Evolutionary conservation across 2,329 filamentous ascomycete species (phyloP), one percentile per base, ranked within the genome.

Genomic region (Ophiosphaerella narmari): DNA sequence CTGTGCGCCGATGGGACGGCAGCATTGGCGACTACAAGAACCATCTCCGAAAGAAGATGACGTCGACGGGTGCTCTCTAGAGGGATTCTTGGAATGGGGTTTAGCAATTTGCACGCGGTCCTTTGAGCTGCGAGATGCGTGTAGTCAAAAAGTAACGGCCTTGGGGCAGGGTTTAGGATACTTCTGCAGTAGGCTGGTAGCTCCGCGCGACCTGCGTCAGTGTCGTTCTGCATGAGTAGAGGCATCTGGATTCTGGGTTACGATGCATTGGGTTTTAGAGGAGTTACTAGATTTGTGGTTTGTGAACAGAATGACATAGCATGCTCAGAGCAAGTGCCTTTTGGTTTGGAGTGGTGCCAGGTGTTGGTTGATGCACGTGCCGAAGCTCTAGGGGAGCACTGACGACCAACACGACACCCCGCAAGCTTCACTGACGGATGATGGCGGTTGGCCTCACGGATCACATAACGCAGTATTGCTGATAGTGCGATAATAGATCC

Each of bases 41-140:
- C 80, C 86, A 97, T 79, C 84, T 99, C 70, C 88, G 93, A 74
- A 97, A 97, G 87, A 97, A 97, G 90, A 99, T 99, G 94, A 80
- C 96, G 71, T 84, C 85, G 39, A 79, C 85, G 48, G 93, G 93
- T 75, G 90, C 90, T 62, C 91, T 97, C 73, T 95, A 63, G 54
- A 5, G 18, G 3, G 18, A 21, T 21, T 21, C 18, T 21, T 21
- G 18, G 18, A 21, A 46, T 39, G 46, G 48, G 16, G 39, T 18
- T 54, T 54, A 44, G 29, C 52, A 62, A 59, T 59, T 59, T 66
- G 58, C 61, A 66, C 62, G 56, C 56, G 26, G 56, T 63, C 51
- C 55, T 58, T 48, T 46, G 58, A 66, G 57, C 57, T 60, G 62
- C 49, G 57, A 56, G 52, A 60, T 52, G 53, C 52, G 50, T 51